Base-by-base conservation (phyloP, 2,329 filamentous ascomycete genomes). In the Phialemonium atrogriseum region DNA sequence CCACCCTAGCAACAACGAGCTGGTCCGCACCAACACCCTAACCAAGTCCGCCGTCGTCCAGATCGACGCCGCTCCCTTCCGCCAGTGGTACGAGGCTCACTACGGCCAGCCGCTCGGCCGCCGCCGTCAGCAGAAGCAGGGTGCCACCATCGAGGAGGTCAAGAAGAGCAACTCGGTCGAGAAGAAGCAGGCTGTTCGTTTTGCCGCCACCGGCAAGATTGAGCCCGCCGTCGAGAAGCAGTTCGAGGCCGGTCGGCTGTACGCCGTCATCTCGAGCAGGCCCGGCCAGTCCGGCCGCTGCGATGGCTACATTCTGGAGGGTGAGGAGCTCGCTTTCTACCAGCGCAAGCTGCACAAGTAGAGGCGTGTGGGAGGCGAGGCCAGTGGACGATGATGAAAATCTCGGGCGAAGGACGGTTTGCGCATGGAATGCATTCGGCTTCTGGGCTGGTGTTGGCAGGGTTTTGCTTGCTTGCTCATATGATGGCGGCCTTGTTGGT, bases 1-100 rank as follows among this genome's bases (percentile, higher is more conserved):
- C 84, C 93, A 98, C 73, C 93, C 91, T 45, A 95, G 89, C 66
- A 98, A 98, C 88, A 98, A 98, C 86, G 91, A 98, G 75, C 80
- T 98, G 55, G 88, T 98, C 76, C 91, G 91, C 62, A 98, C 91
- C 70, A 98, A 98, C 83, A 96, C 91, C 73, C 79, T 98, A 65
- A 98, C 91, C 77, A 93, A 88, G 74, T 86, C 86, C 61, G 91
- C 91, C 71, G 85, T 98, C 59, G 85, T 98, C 65, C 91, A 98
- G 77, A 74, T 98, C 70, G 91, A 98, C 68, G 91, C 93, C 56
- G 86, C 91, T 46, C 91, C 91, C 52, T 98, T 98, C 85, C 79
- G 91, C 66, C 89, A 96, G 74, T 98, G 91, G 91, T 98, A 94
- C 73, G 91, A 98, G 80, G 86, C 91, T 52, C 91, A 98, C 83